phyloP scores from a whole-genome alignment of 1,139 yeast genomes.

The Lodderomyces elongisporus region DNA sequence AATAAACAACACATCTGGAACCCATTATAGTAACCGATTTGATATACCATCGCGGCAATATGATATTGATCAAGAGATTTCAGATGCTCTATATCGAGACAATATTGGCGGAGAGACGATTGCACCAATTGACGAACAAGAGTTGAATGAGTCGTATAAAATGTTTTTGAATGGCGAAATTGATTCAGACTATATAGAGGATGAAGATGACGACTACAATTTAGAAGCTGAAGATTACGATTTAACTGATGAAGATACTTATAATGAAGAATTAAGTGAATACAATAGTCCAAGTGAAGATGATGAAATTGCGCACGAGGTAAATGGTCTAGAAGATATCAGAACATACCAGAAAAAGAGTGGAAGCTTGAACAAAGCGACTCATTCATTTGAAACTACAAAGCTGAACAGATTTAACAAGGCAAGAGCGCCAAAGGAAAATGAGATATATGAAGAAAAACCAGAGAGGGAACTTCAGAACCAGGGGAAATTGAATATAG shows the following conservation, averaged over 20 bases:
- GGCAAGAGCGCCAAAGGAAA: too few species aligned
- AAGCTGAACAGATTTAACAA: too few species aligned
- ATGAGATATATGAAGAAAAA: too few species aligned
- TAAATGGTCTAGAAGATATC: too few species aligned
- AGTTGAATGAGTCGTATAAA: conserved; percentile 8
- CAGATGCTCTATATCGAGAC: conserved; percentile 4
- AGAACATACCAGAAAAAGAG: too few species aligned
- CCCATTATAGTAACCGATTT: background rate
- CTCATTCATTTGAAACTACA: too few species aligned
- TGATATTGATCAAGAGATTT: conserved; percentile 6
- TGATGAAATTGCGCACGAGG: conserved; percentile 4
- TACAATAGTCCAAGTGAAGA: too few species aligned
- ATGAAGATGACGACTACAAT: conserved; percentile 9
- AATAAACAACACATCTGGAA: too few species aligned
- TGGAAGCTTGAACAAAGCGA: too few species aligned
- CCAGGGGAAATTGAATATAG: too few species aligned
- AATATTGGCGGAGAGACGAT: conserved; percentile 7
- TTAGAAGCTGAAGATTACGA: conserved; percentile 10
- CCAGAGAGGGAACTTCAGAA: too few species aligned
- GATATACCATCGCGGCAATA: background rate
- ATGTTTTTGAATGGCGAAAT: conserved; percentile 6
- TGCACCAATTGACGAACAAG: conserved; percentile 10
- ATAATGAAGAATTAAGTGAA: conserved; percentile 8
- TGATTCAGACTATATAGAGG: conserved; percentile 9
- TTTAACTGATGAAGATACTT: conserved; percentile 11